Evolutionary conservation across 1,284 basidiomycete genomes (phyloP).

Genomic region (Cutaneotrichosporon dermatis): DNA sequence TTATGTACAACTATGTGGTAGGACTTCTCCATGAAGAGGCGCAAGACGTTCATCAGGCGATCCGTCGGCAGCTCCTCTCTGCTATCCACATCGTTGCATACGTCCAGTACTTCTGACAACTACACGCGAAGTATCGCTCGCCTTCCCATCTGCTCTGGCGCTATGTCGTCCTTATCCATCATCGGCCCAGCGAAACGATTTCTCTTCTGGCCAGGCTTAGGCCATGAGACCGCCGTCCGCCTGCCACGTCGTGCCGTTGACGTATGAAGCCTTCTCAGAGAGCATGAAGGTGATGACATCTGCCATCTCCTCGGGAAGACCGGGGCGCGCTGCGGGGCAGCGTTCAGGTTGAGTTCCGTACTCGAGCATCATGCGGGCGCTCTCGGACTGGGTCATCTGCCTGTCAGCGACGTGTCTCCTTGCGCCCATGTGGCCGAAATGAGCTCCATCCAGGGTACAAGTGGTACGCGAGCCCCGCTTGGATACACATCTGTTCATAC

Average conservation of each 20-base stretch:
- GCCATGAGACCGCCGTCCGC: slow-evolving; percentile 30
- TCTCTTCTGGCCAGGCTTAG: not conserved
- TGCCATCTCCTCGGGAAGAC: slow-evolving; percentile 29
- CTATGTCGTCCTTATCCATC: too few species aligned
- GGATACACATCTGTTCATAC: too few species aligned
- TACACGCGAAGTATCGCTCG: too few species aligned
- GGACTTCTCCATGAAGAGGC: too few species aligned
- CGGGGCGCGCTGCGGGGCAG: slow-evolving; percentile 26
- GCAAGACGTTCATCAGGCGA: too few species aligned
- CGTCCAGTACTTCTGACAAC: too few species aligned
- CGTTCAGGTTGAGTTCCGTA: not conserved
- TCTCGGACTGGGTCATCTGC: slow-evolving; percentile 12
- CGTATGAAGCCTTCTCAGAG: slow-evolving; percentile 32
- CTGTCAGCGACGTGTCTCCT: not conserved
- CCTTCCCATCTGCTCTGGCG: too few species aligned
- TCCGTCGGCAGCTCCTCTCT: too few species aligned
- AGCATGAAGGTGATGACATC: slow-evolving; percentile 33
- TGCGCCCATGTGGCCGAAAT: not conserved
- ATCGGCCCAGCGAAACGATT: too few species aligned
- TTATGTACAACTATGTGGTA: too few species aligned
- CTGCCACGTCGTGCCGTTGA: slow-evolving; percentile 31
- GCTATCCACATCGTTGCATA: too few species aligned
- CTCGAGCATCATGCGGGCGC: not conserved
- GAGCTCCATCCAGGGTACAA: slow-evolving; percentile 28
- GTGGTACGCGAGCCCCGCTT: not conserved